Base-by-base conservation (phyloP, 208 protist genomes). In the Wallacemonas sp. region DNA sequence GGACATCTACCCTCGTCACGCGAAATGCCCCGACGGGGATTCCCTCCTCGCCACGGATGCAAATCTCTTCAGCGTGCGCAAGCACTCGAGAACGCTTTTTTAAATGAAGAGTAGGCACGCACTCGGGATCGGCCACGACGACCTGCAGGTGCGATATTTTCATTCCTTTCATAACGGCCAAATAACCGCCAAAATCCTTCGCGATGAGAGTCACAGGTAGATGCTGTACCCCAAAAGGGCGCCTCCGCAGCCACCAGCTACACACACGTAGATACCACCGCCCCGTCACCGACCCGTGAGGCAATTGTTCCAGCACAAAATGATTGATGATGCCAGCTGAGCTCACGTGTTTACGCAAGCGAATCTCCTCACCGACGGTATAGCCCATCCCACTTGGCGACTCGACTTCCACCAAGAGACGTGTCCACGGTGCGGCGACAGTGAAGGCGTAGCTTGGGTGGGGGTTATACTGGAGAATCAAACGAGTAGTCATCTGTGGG, bases 71-170 rank as follows among this genome's bases (percentile, higher is more conserved):
- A 3, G 51, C 51, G 28, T 21, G 24, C 6, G 51, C 31, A 19
- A 58, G 31, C n/a, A 11, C 31, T 6, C 51, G 51, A 24, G 51
- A 8, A 11, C 51, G 24, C 51, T 58, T 58, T 21, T 58, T 58
- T 11, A 58, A 38, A 31, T 58, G 51, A 27, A 58, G 27, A 26
- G 51, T 24, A n/a, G 28, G 24, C 28, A 38, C n/a, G 4, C 17
- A 15, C 28, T 39, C 30, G 30, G 51, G 28, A 19, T 58, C 51
- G 19, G n/a, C 11, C 8, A 39, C 30, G 14, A 11, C 19, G 17
- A 58, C 30, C 19, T 41, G 9, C 24, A 58, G 9, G 17, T 8
- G 0, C 14, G 30, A 17, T 31, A 58, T 31, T 19, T 39, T 33
- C 51, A 58, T 58, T 6, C 30, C 12, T 19, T 58, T 58, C 51